These are phyloP conservation scores for Annona cherimola DNA, from an alignment of 164 flowering plant genomes.

Conservation along the genomic window DNA sequence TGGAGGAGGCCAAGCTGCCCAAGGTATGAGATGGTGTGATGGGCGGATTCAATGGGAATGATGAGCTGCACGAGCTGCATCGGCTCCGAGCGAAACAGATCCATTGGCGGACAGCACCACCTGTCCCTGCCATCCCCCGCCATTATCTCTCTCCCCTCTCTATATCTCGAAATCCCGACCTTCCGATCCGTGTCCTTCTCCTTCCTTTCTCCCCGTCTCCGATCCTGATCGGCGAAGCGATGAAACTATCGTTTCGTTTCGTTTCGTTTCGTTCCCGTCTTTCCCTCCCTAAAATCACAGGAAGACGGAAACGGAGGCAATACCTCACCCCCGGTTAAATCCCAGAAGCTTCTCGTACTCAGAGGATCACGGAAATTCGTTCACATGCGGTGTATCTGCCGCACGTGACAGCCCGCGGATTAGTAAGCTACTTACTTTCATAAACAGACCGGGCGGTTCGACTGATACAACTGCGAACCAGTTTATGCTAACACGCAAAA, in stretches of 20 bases:
- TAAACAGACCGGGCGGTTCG: too few relatives aligned
- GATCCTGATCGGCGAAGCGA: neutral
- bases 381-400: too few relatives aligned
- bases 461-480: too few relatives aligned
- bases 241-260: neutral
- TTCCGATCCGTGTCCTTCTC: neutral
- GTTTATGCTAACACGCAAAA: too few relatives aligned
- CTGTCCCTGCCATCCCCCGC: conserved; percentile 34
- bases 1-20: conserved; percentile 89
- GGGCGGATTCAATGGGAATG: conserved; percentile 88
- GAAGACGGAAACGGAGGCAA: neutral
- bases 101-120: conserved; percentile 75
- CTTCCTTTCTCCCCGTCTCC: neutral
- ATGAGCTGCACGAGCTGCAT: conserved; percentile 94
- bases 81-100: conserved; percentile 87
- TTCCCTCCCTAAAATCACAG: neutral
- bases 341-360: neutral
- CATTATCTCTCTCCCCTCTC: conserved; percentile 16
- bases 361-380: neutral
- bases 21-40: conserved; percentile 68
- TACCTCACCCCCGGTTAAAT: neutral
- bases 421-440: too few relatives aligned
- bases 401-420: too few relatives aligned
- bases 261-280: neutral
- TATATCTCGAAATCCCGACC: neutral